Evolutionary conservation across 805 yeast species (phyloP), one percentile per base, ranked within the genome.

Genomic region (Candida cerambycidarum): DNA sequence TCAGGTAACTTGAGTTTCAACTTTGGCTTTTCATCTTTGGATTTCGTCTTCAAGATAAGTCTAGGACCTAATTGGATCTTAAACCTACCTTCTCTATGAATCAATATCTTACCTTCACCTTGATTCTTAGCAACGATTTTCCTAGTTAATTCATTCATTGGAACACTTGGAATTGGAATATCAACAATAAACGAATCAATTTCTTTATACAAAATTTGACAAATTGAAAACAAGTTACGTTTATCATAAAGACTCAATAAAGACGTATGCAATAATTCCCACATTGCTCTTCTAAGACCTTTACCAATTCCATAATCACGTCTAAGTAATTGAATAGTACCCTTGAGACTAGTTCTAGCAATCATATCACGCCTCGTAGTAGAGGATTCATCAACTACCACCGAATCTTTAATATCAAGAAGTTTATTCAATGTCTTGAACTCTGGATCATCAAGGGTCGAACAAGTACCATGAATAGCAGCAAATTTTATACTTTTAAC

Each of bases 261-360:
- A 1, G 85, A 79, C 0, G 85, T 71, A 52, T 82, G 85, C 7
- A 89, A 59, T 8, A 82, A 71, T 33, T 75, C 70, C 97, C 97
- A 89, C 1, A 93, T 53, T 7, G 76, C 74, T 2, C 57, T 53
- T 41, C 75, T 73, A 15, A 93, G 64, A 0, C 89, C 87, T 21
- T 61, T 56, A 1, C 84, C 80, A 39, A 76, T 69, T 2, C 76
- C 58, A 44, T 79, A 75, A 41, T 80, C 84, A 38, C 84, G 69
- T 39, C 92, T 65, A 10, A 87, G 61, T 4, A 83, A 54, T 19
- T 80, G 83, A 30, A 85, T 75, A 0, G 88, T 79, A 13, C 93
- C 93, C 16, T 69, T 71, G 12, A 85, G 57, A 0, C 85, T 71
- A 1, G 77, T 75, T 49, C 90, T 75, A 0, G 92, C 85, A 34